Percentiles rank a stretch among this genome's conserved stretches.
phyloP scores from a whole-genome alignment of 768 basidiomycete genomes.

The Boletellus emodensis region DNA sequence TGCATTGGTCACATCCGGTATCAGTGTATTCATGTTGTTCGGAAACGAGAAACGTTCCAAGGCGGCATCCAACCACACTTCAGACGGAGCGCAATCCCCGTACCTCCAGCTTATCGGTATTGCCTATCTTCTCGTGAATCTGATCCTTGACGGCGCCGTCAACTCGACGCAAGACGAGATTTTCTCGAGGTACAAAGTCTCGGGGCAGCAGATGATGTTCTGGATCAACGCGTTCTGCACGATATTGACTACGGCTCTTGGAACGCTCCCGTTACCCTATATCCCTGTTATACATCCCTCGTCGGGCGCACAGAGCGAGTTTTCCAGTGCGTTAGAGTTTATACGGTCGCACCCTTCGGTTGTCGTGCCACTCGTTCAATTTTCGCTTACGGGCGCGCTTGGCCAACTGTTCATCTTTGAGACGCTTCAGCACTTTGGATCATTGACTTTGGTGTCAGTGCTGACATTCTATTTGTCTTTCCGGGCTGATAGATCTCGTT shows the following conservation, averaged over 20 bases:
- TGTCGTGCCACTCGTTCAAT: conserved; percentile 70
- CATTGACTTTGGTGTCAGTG: conserved; percentile 81
- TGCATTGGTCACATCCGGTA: conserved; percentile 84
- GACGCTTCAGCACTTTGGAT: conserved; percentile 88
- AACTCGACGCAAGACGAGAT: conserved; percentile 98
- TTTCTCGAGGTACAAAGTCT: conserved; percentile 68
- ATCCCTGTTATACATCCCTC: conserved; percentile 81
- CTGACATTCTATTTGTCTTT: conserved; percentile 2
- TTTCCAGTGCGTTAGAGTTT: conserved; percentile 66
- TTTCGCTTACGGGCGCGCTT: conserved; percentile 85
- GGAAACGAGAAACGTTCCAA: conserved; percentile 52
- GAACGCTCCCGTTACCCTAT: conserved; percentile 70
- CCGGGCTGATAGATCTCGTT: conserved; percentile 1
- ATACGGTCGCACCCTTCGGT: conserved; percentile 74
- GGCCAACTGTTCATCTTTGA: conserved; percentile 99
- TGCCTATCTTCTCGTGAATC: conserved; percentile 76
- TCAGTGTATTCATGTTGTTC: conserved; percentile 92
- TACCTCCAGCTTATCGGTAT: conserved; percentile 69
- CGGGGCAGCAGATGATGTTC: conserved; percentile 99
- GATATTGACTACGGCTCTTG: conserved; percentile 61
- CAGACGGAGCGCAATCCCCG: conserved; percentile 30
- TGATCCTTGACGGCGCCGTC: conserved; percentile 86
- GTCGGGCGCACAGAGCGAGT: conserved; percentile 54
- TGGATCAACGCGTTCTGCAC: conserved; percentile 93
- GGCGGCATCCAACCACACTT: conserved; percentile 32